phyloP scores from a whole-genome alignment of 768 basidiomycete species.

The Leccinum imitatum region DNA sequence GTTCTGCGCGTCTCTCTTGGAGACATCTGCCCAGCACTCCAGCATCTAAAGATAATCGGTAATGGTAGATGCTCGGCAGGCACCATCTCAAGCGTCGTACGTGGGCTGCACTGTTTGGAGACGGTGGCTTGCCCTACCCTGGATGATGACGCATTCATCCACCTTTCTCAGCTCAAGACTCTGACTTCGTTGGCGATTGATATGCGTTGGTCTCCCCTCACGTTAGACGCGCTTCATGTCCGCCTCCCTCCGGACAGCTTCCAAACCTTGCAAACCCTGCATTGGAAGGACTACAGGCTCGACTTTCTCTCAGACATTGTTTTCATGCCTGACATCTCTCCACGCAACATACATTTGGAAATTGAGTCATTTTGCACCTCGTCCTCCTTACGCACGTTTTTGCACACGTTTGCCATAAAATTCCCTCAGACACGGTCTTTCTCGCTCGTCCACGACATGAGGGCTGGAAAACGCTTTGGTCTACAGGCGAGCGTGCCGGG shows the following conservation, averaged over 20 bases:
- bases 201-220: conserved; percentile 25
- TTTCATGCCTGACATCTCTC: conserved; percentile 17
- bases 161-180: conserved; percentile 21
- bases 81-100: conserved; percentile 15
- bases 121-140: conserved; percentile 19
- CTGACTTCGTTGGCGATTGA: conserved; percentile 23
- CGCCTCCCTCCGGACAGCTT: conserved; percentile 14
- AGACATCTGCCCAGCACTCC: conserved; percentile 16
- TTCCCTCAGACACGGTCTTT: conserved; percentile 15
- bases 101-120: conserved; percentile 16
- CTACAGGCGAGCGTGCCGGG: conserved; percentile 14
- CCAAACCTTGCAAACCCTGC: conserved; percentile 13
- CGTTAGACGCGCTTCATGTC: conserved; percentile 13
- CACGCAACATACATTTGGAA: conserved; percentile 14
- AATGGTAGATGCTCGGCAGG: conserved; percentile 16
- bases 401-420: conserved; percentile 7
- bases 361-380: conserved; percentile 26
- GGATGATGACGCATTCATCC: conserved; percentile 23
- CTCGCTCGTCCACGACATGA: conserved; percentile 24
- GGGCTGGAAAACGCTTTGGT: conserved; percentile 22
- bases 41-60: conserved; percentile 22
- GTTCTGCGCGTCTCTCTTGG: conserved; percentile 14
- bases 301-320: conserved; percentile 18
- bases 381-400: conserved; percentile 13
- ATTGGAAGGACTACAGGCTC: conserved; percentile 25